Evolutionary conservation across 257 asterid species (phyloP).

Genomic region (Nicotiana noctiflora): DNA sequence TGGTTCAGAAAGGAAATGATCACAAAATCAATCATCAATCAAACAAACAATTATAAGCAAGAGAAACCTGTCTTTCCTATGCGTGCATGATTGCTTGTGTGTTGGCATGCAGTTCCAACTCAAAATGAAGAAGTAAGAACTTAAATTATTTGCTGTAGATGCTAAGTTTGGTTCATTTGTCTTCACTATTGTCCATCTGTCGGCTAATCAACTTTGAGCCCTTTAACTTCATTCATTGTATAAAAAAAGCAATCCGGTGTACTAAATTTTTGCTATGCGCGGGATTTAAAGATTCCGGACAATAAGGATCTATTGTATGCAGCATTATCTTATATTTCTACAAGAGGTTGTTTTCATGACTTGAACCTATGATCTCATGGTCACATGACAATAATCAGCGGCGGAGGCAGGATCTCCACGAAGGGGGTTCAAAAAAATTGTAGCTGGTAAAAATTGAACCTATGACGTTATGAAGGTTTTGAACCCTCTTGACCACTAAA

Average conservation of each 20-base stretch:
- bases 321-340: fast-evolving
- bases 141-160: not conserved
- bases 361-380: too few relatives aligned
- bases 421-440: too few relatives aligned
- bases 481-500: too few relatives aligned
- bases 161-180: not conserved
- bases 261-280: fast-evolving
- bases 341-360: too few relatives aligned
- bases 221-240: not conserved
- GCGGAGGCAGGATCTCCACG: too few relatives aligned
- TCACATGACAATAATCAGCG: too few relatives aligned
- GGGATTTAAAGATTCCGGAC: fast-evolving
- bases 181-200: not conserved
- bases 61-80: not conserved
- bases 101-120: not conserved
- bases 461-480: too few relatives aligned
- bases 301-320: too few relatives aligned
- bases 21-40: not conserved
- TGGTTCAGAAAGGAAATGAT: not conserved
- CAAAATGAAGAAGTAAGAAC: slow-evolving; percentile 1
- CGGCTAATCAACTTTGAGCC: not conserved
- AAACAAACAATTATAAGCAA: not conserved
- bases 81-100: not conserved
- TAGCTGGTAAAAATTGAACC: too few relatives aligned
- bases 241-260: too few relatives aligned